These are phyloP conservation scores for Isoetes engelmannii DNA, from an alignment of 83 land plant genomes.

Conservation along the genomic window DNA sequence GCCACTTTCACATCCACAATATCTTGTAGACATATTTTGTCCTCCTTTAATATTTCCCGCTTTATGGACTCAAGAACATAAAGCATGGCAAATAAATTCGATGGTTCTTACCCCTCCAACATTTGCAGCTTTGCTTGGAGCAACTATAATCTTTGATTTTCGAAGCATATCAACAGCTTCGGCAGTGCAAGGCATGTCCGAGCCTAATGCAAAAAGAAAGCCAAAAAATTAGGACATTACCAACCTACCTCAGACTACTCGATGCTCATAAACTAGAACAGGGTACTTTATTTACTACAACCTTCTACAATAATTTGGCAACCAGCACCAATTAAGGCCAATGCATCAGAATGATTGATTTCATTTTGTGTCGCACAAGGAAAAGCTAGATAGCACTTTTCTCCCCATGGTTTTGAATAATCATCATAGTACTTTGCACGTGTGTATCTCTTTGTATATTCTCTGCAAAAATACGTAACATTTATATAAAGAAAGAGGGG, in stretches of 20 bases:
- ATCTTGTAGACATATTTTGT: too few relatives aligned
- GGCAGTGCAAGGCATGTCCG: constrained; percentile 95
- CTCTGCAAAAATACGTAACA: constrained; percentile 44
- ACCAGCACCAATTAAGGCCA: constrained; percentile 74
- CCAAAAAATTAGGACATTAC: too few relatives aligned
- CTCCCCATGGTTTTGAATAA: constrained; percentile 94
- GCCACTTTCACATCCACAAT: too few relatives aligned
- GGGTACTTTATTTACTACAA: neutral
- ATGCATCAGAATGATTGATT: constrained; percentile 91
- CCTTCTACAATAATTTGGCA: constrained; percentile 94
- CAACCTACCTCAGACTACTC: too few relatives aligned
- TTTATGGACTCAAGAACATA: too few relatives aligned
- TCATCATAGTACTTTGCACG: constrained; percentile 79
- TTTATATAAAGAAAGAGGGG: neutral
- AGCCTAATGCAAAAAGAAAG: constrained; percentile 42
- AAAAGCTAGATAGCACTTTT: constrained; percentile 93
- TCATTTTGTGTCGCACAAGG: constrained; percentile 99
- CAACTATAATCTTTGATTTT: constrained; percentile 78
- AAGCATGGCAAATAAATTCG: neutral
- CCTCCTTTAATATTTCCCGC: too few relatives aligned
- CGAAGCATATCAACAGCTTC: constrained; percentile 87
- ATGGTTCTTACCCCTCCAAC: constrained; percentile 78
- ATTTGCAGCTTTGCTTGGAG: constrained; percentile 97
- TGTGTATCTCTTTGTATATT: constrained; percentile 78
- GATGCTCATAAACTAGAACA: neutral